Evolutionary conservation across 169 alveolate genomes (phyloP).

Genomic region (Amoebophrya sp.): DNA sequence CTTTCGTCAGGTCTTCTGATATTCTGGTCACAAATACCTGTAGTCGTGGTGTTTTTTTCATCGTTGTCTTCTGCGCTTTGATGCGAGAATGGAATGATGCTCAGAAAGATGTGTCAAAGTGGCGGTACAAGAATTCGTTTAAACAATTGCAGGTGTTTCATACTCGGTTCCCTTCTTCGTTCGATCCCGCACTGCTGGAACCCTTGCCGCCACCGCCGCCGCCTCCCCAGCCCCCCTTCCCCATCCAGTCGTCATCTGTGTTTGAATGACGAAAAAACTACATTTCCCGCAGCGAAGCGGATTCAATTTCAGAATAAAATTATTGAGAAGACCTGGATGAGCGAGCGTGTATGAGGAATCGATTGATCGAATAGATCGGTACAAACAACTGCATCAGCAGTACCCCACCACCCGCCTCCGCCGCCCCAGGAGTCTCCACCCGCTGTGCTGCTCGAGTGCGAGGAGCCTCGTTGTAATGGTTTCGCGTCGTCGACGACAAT

Average conservation of each 20-base stretch:
- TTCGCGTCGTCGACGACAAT: not conserved
- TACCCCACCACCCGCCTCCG: not conserved
- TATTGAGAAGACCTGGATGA: not conserved
- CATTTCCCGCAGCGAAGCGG: no score
- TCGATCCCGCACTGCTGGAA: not conserved
- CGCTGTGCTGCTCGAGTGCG: not conserved
- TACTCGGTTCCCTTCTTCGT: not conserved
- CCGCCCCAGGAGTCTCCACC: not conserved
- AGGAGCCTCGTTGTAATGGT: not conserved
- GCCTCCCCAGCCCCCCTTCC: conserved; percentile 2
- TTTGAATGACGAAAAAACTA: not conserved
- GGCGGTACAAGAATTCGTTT: not conserved
- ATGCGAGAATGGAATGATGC: not conserved
- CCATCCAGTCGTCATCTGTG: not conserved
- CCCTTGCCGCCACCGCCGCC: not conserved
- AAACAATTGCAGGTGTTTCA: not conserved
- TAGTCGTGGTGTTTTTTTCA: not conserved
- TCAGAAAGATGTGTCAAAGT: not conserved
- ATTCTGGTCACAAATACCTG: not conserved
- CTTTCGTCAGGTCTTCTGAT: not conserved
- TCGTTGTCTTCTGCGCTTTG: not conserved
- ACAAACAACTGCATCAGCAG: not conserved
- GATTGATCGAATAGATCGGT: not conserved
- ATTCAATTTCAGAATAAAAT: not conserved
- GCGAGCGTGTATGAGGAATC: not conserved